Percentiles rank a stretch among this genome's conserved stretches.
Conservation (phyloP, 495 filamentous ascomycete genomes). For the Echria macrotheca region DNA sequence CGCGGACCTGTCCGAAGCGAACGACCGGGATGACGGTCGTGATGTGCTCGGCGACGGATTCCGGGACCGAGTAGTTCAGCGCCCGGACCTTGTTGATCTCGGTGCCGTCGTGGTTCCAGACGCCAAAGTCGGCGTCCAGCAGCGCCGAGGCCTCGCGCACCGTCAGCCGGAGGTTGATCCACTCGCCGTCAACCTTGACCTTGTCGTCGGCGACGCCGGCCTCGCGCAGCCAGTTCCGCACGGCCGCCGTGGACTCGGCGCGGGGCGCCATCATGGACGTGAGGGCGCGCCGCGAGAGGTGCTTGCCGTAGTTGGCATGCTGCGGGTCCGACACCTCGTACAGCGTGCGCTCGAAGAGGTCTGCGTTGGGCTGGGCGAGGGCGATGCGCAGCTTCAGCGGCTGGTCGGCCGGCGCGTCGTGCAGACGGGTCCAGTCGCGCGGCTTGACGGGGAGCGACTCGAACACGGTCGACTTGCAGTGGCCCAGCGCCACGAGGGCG, state of each 20-base stretch:
- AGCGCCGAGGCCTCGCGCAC: constrained; percentile 49
- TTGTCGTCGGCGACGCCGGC: constrained; percentile 37
- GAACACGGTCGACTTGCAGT: constrained; percentile 18
- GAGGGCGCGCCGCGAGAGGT: constrained; percentile 56
- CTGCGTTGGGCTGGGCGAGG: constrained; percentile 46
- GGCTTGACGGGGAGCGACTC: constrained; percentile 42
- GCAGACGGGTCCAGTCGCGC: constrained; percentile 41
- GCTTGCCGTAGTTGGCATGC: constrained; percentile 55
- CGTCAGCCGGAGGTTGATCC: constrained; percentile 49
- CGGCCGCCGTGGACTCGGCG: constrained; percentile 31
- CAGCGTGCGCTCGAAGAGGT: constrained; percentile 54
- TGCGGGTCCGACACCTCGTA: constrained; percentile 59
- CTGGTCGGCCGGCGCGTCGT: constrained; percentile 31
- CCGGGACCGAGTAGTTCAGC: constrained; percentile 54
- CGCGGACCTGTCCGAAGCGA: constrained; percentile 41
- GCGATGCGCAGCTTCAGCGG: constrained; percentile 50
- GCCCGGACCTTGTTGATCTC: constrained; percentile 44
- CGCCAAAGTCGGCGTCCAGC: constrained; percentile 50
- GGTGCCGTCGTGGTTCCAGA: constrained; percentile 36
- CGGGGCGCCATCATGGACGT: constrained; percentile 45
- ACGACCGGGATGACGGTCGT: constrained; percentile 57
- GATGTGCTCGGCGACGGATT: constrained; percentile 41
- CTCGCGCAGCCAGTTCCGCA: constrained; percentile 47
- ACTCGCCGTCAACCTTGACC: constrained; percentile 48
- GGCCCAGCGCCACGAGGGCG: too few species aligned